Evolutionary conservation across 2,329 filamentous ascomycete species (phyloP).

Genomic region (Tolypocladium tropicale): DNA sequence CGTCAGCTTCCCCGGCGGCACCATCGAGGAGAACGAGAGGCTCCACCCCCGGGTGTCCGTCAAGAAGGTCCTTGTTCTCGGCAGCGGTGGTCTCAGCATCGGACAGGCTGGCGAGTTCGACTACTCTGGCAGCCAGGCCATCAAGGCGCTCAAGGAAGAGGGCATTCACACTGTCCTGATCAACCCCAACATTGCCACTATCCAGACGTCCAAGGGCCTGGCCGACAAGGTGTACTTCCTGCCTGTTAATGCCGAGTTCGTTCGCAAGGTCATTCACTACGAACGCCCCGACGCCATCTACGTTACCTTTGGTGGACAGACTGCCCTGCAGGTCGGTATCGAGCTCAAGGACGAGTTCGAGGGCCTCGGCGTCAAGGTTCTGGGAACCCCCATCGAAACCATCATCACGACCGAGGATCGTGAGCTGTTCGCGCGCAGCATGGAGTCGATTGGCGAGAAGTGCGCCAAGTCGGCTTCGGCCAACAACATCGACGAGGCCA

Average conservation of each 20-base stretch:
- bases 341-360: slow-evolving; percentile 97
- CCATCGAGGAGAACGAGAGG: slow-evolving; percentile 65
- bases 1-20: slow-evolving; percentile 81
- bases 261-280: slow-evolving; percentile 92
- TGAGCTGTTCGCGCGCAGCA: slow-evolving; percentile 92
- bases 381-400: slow-evolving; percentile 93
- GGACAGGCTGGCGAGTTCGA: slow-evolving; percentile 98
- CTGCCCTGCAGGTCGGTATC: slow-evolving; percentile 91
- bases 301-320: slow-evolving; percentile 95
- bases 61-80: slow-evolving; percentile 91
- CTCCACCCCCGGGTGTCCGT: slow-evolving; percentile 70
- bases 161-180: slow-evolving; percentile 97
- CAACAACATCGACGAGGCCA: slow-evolving; percentile 76
- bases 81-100: slow-evolving; percentile 91
- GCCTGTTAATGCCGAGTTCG: slow-evolving; percentile 92
- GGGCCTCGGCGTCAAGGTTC: slow-evolving; percentile 79
- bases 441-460: slow-evolving; percentile 97
- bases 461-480: slow-evolving; percentile 96
- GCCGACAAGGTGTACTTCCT: slow-evolving; percentile 99
- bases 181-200: slow-evolving; percentile 98
- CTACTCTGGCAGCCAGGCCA: slow-evolving; percentile 95
- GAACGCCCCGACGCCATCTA: slow-evolving; percentile 96
- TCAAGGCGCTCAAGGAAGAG: slow-evolving; percentile 96
- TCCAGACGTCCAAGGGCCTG: slow-evolving; percentile 94
- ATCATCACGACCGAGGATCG: slow-evolving; percentile 98